Evolutionary conservation across 495 filamentous ascomycete species (phyloP), one percentile per base, ranked within the genome.

Genomic region (Penicillium coprophilum): DNA sequence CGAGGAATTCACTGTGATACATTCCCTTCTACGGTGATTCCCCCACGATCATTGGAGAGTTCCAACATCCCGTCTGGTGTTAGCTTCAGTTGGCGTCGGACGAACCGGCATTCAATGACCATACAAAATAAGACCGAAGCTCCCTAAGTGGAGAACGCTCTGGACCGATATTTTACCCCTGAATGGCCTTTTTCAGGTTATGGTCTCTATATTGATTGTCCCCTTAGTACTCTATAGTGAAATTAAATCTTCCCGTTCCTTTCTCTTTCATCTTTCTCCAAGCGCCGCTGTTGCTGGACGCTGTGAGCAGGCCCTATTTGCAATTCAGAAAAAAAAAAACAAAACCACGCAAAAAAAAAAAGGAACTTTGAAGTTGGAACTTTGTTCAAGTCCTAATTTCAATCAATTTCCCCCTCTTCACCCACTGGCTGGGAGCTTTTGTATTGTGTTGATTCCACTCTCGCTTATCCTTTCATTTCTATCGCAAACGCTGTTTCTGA

Each of bases 251-350:
- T 49, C 24, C 15, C 28, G 51, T 48, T 60, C 57, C 58, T 47
- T 57, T 40, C 46, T 60, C 38, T 58, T 51, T 28, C 61, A 39
- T 50, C 57, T 65, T 63, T 61, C 67, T 71, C 64, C 62, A 73
- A 68, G 70, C 69, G 70, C 71, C 71, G 71, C 71, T 55, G 59
- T 53, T 65, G 71, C 60, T 64, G 74, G 71, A 74, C 68, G 68
- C 68, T 71, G 71, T 74, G 71, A 75, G 71, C 73, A 73, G 73
- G 71, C 62, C 62, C 19, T 46, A 48, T 67, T 74, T 54, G 48
- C 57, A 65, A 69, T 64, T 63, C 60, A 45, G 15, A 52, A 46
- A 53, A 62, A 60, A 60, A 53, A 56, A 63, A 50, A 49, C 19
- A 59, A 55, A 64, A 55, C 54, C 15, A 49, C 40, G 10, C 7